Percentiles rank a stretch among this genome's conserved stretches.
phyloP scores from a whole-genome alignment of 2,329 filamentous ascomycete genomes.

The Fusarium papillatum region DNA sequence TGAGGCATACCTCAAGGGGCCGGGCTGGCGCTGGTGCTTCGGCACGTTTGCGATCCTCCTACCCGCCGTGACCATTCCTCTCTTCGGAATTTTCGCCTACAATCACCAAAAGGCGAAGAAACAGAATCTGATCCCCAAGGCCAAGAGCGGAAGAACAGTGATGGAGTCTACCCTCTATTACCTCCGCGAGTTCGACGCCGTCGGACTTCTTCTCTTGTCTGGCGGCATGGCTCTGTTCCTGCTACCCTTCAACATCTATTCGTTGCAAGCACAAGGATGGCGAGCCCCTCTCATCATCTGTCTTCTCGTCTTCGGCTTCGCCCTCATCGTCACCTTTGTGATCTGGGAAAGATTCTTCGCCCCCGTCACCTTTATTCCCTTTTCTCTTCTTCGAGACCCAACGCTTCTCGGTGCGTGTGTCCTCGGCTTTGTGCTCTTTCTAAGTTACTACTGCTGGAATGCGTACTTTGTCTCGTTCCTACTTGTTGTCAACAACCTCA shows the following conservation, averaged over 20 bases:
- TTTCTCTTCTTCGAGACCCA: conserved; percentile 43
- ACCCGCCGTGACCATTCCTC: conserved; percentile 55
- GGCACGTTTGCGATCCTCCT: conserved; percentile 71
- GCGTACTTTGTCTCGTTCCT: conserved; percentile 57
- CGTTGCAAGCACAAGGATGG: conserved; percentile 11
- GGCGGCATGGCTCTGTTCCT: conserved; percentile 70
- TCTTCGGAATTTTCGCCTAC: conserved; percentile 38
- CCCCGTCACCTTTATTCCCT: conserved; percentile 39
- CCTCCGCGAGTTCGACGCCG: conserved; percentile 65
- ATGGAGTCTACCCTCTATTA: conserved; percentile 2
- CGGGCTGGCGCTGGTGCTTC: conserved; percentile 55
- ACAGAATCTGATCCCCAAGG: conserved; percentile 16
- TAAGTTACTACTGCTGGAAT: conserved; percentile 53
- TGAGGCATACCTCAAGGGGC: conserved; percentile 38
- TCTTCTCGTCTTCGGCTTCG: conserved; percentile 69
- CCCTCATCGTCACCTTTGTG: conserved; percentile 68
- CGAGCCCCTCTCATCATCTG: conserved; percentile 8
- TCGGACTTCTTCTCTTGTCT: conserved; percentile 68
- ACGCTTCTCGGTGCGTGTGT: conserved; percentile 54
- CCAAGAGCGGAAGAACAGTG: not conserved
- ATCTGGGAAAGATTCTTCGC: conserved; percentile 44
- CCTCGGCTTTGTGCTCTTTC: conserved; percentile 52
- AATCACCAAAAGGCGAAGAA: conserved; percentile 40
- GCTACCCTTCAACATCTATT: conserved; percentile 72
- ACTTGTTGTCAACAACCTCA: conserved; percentile 53